These are phyloP conservation scores for Arachis hypogaea DNA, from an alignment of 306 rosid genomes.

Conservation along the genomic window DNA sequence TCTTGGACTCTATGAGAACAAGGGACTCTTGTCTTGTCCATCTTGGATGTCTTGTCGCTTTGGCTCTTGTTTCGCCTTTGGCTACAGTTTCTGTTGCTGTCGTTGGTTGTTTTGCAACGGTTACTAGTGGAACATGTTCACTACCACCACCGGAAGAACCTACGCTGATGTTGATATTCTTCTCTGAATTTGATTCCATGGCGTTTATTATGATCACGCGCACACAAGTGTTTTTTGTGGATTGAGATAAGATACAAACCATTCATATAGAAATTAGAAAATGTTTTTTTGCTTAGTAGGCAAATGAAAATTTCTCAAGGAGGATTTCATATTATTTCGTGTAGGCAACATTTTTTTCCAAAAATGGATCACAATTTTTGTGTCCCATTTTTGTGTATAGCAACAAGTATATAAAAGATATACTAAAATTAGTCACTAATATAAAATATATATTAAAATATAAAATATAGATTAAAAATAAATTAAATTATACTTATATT, in stretches of 20 bases:
- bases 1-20: constrained; percentile 56
- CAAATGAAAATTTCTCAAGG: constrained; percentile 37
- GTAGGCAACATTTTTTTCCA: constrained; percentile 37
- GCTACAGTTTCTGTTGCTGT: constrained; percentile 15
- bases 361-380: not conserved
- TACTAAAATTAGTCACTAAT: no score
- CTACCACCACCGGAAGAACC: constrained; percentile 7
- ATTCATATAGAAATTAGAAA: constrained; percentile 19
- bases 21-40: constrained; percentile 58
- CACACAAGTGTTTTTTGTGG: constrained; percentile 22
- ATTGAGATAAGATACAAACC: constrained; percentile 19
- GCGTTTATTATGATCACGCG: constrained; percentile 9
- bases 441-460: no score
- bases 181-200: constrained; percentile 45
- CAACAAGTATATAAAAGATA: no score
- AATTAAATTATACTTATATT: no score
- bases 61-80: constrained; percentile 31
- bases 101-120: constrained; percentile 22
- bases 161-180: constrained; percentile 24
- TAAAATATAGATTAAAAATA: no score
- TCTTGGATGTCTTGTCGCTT: constrained; percentile 56
- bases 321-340: constrained; percentile 36
- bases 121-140: constrained; percentile 27
- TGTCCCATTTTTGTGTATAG: no score
- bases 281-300: constrained; percentile 17